phyloP scores from a whole-genome alignment of 305 asterid species.

The Striga hermonthica region DNA sequence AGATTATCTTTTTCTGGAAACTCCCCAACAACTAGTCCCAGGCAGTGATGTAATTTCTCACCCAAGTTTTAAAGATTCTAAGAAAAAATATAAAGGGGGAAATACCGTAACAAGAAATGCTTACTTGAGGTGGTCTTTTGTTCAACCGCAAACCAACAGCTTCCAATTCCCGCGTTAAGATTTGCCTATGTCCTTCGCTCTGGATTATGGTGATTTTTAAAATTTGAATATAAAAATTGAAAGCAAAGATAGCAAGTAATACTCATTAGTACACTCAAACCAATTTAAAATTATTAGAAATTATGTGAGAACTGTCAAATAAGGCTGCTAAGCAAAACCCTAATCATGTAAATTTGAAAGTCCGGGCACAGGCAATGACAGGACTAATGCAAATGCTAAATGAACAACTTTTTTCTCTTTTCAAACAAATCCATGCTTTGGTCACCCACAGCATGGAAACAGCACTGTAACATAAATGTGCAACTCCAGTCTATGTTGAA shows the following conservation, averaged over 20 bases:
- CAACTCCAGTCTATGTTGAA: constrained; percentile 7
- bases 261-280: neutral
- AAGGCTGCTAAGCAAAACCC: constrained; percentile 1
- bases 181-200: constrained; percentile 99
- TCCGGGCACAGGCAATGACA: neutral
- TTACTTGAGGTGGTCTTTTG: constrained; percentile 92
- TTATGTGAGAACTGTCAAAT: neutral
- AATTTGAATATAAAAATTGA: constrained; percentile 8
- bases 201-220: constrained; percentile 37
- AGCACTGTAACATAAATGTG: neutral
- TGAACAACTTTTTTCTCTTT: constrained; percentile 2
- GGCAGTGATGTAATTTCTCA: constrained; percentile 21
- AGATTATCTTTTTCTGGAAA: constrained; percentile 2
- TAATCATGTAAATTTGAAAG: constrained; percentile 1
- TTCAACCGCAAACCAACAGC: constrained; percentile 97
- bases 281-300: neutral
- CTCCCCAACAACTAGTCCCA: neutral
- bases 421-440: too few relatives aligned
- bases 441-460: neutral
- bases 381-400: constrained; percentile 12
- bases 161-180: constrained; percentile 93
- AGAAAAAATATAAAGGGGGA: constrained; percentile 3
- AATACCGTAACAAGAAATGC: constrained; percentile 18
- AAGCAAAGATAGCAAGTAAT: neutral
- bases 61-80: constrained; percentile 13